phyloP scores from a whole-genome alignment of 2,329 filamentous ascomycete genomes.

The Hypoxylon sp. region DNA sequence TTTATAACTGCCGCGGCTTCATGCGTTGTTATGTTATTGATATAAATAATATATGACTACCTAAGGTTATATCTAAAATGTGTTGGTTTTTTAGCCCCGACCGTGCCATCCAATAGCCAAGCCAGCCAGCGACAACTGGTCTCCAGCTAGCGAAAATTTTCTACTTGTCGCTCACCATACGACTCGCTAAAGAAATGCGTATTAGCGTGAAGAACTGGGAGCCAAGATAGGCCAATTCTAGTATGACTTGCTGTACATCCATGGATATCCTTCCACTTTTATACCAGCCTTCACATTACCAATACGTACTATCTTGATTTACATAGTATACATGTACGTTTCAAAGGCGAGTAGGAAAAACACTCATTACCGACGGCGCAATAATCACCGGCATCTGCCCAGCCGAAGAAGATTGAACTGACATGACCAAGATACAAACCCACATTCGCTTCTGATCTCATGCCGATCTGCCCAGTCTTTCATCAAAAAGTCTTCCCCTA shows the following conservation, averaged over 20 bases:
- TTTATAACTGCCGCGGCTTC: no score
- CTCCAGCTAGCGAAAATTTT: constrained; percentile 14
- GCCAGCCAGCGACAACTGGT: constrained; percentile 18
- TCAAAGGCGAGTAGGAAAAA: constrained; percentile 2
- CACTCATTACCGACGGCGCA: background rate
- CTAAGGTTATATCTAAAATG: no score
- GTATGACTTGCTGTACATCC: no score
- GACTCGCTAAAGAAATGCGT: background rate
- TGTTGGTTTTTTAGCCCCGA: no score
- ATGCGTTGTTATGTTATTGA: no score
- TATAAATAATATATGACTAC: no score
- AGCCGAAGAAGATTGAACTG: constrained; percentile 1
- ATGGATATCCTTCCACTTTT: constrained; percentile 5
- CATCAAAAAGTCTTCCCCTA: constrained; percentile 1
- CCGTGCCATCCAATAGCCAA: constrained; percentile 18
- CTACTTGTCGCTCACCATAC: background rate
- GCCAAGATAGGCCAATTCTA: no score
- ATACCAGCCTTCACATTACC: background rate
- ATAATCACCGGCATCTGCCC: background rate
- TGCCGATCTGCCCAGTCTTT: constrained; percentile 3
- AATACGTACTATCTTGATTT: no score
- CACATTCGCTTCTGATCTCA: constrained; percentile 33
- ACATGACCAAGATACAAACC: background rate
- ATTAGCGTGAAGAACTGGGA: background rate
- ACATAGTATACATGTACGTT: background rate